Evolutionary conservation across 1,139 yeast species (phyloP), one percentile per base, ranked within the genome.

Genomic region (Kurtzmaniella quercitrusa): DNA sequence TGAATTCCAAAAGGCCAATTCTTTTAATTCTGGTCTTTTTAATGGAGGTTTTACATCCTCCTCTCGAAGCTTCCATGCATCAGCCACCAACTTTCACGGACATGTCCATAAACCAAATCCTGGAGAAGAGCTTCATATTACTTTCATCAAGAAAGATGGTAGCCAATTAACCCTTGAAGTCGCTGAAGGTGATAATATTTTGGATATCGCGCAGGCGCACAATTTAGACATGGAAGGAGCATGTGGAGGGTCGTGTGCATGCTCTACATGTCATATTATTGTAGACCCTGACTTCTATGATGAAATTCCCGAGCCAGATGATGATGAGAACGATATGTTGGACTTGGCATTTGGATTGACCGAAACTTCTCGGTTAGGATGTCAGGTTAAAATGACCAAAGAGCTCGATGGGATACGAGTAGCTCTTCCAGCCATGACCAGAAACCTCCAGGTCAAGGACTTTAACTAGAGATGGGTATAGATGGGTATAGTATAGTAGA

Each of bases 181-280:
- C 1, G 85, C 94, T 2, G 96, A 85, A 52, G 98, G 98, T 9
- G 98, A 93, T 59, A 83, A 91, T 40, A 59, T 93, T 39, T 70
- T 93, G 60, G 98, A 93, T 62, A 90, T 93, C 46, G 98, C 98
- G 6, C 98, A 93, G 66, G 95, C 95, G 3, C 70, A 91, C 59
- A 85, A 90, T 55, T 67, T 93, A 48, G 98, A 93, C 55, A 90
- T 93, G 91, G 98, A 93, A 62, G 96, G 98, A 39, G 98, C 98
- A 0, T 93, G 98, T 66, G 98, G 98, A 33, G 98, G 98, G 2
- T 89, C 97, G 2, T 93, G 98, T 71, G 98, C 98, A 1, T 93
- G 98, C 61, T 90, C 97, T 3, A 93, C 98, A 0, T 93, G 98
- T 62, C 98, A 93, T 66, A 84, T 93, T 46, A 93, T 93, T 42